A percentile compares a stretch with the other conserved stretches of the same genome.
These are phyloP conservation scores for Tylopilus sp. DNA, from an alignment of 768 basidiomycete species.

Conservation along the genomic window DNA sequence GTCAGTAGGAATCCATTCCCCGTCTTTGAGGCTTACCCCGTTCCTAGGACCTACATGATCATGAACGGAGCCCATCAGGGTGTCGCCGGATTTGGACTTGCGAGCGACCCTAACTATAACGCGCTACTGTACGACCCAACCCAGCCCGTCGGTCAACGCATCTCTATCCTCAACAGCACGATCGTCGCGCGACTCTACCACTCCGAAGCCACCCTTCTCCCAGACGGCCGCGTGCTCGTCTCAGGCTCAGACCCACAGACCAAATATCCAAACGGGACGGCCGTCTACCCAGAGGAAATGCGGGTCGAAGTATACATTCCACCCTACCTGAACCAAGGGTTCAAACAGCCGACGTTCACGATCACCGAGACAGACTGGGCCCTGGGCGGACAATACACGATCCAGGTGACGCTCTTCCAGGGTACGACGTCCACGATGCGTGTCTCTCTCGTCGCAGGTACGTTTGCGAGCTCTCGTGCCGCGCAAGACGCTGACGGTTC, in stretches of 20 bases:
- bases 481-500: neutral
- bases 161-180: slow-evolving; percentile 64
- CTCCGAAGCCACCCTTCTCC: slow-evolving; percentile 71
- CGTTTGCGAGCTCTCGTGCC: slow-evolving; percentile 8
- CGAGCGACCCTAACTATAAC: slow-evolving; percentile 54
- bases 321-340: slow-evolving; percentile 70
- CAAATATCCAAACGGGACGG: slow-evolving; percentile 31
- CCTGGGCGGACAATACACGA: slow-evolving; percentile 50
- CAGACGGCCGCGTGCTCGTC: slow-evolving; percentile 70
- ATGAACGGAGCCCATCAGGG: slow-evolving; percentile 72
- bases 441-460: slow-evolving; percentile 64
- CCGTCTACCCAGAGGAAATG: slow-evolving; percentile 70
- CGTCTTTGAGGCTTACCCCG: neutral
- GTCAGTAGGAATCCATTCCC: neutral
- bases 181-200: slow-evolving; percentile 77
- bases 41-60: slow-evolving; percentile 71
- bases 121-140: slow-evolving; percentile 72
- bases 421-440: slow-evolving; percentile 47
- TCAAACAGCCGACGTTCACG: slow-evolving; percentile 58
- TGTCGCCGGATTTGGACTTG: slow-evolving; percentile 72
- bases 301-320: slow-evolving; percentile 81
- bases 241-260: slow-evolving; percentile 76
- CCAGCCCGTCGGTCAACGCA: slow-evolving; percentile 52
- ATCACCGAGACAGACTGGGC: slow-evolving; percentile 61
- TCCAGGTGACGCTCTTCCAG: slow-evolving; percentile 43